Evolutionary conservation across 2,329 filamentous ascomycete species (phyloP).

Genomic region (Penicillium sp.): DNA sequence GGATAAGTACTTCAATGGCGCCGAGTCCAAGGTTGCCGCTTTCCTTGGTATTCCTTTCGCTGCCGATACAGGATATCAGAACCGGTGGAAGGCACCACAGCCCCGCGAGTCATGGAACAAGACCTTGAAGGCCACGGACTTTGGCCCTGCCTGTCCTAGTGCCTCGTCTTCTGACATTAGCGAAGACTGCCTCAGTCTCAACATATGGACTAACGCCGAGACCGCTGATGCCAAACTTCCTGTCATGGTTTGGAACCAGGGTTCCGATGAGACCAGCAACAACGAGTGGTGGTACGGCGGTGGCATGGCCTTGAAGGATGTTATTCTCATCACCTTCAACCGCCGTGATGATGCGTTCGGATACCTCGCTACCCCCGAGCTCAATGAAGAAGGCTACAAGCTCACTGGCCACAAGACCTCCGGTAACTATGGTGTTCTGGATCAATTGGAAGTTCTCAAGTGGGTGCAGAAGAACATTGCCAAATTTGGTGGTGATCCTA

Average conservation of each 20-base stretch:
- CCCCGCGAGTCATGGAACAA: constrained; percentile 20
- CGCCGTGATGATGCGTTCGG: constrained; percentile 29
- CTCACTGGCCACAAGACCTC: constrained; percentile 26
- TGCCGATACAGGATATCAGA: constrained; percentile 25
- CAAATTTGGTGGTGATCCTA: constrained; percentile 53
- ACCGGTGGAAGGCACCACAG: constrained; percentile 26
- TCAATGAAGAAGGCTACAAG: constrained; percentile 24
- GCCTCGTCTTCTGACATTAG: constrained; percentile 19
- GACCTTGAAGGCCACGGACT: constrained; percentile 19
- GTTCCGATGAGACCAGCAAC: constrained; percentile 28
- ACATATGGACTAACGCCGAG: constrained; percentile 30
- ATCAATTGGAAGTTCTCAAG: constrained; percentile 55
- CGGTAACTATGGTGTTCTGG: constrained; percentile 44
- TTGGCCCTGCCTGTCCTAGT: constrained; percentile 21
- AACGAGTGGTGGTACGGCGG: constrained; percentile 27
- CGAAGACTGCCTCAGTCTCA: constrained; percentile 35
- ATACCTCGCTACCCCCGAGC: constrained; percentile 27
- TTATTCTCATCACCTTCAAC: constrained; percentile 32
- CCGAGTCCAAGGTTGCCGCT: constrained; percentile 19
- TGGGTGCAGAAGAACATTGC: constrained; percentile 55
- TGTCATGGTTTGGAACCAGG: constrained; percentile 33
- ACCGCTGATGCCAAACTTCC: constrained; percentile 24
- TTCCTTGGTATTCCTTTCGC: constrained; percentile 27
- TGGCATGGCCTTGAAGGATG: constrained; percentile 30
- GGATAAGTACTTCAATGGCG: constrained; percentile 22